These are phyloP conservation scores for Xylaria sp. DNA, from an alignment of 2,329 filamentous ascomycete genomes.

Conservation along the genomic window DNA sequence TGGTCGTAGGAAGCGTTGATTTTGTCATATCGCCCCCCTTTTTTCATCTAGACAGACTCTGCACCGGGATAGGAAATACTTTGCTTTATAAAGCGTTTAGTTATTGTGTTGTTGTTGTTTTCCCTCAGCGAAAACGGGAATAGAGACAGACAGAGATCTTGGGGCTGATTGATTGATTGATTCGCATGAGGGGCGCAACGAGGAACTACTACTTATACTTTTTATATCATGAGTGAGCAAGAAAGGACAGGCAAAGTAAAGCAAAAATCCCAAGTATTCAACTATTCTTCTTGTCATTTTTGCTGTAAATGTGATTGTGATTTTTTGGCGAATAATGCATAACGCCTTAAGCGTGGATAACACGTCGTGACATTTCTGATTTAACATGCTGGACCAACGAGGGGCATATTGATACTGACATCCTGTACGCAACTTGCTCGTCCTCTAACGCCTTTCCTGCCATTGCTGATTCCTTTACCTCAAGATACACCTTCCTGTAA, in stretches of 20 bases:
- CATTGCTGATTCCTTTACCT: not conserved
- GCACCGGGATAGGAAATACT: conserved; percentile 11
- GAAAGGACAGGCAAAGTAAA: not conserved
- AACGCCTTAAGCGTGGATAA: not conserved
- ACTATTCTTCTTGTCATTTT: not conserved
- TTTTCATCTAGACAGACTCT: conserved; percentile 11
- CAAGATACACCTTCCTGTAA: not conserved
- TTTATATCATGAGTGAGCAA: not conserved
- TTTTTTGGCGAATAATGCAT: too few relatives aligned
- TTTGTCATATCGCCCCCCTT: not conserved
- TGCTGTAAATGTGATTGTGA: not conserved
- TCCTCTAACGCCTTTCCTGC: conserved; percentile 10
- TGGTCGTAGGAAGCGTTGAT: conserved; percentile 17
- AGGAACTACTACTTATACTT: not conserved
- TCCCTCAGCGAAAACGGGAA: conserved; percentile 1
- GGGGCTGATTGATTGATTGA: not conserved
- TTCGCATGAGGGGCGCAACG: conserved; percentile 4
- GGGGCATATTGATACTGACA: not conserved
- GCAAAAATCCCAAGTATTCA: not conserved
- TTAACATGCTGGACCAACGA: not conserved
- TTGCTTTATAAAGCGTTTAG: conserved; percentile 9
- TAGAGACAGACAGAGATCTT: not conserved
- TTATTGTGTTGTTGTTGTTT: not conserved
- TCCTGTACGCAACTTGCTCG: too few relatives aligned
- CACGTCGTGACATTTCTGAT: not conserved